Evolutionary conservation across 1,284 basidiomycete species (phyloP).

Genomic region (Calocybe gambosa): DNA sequence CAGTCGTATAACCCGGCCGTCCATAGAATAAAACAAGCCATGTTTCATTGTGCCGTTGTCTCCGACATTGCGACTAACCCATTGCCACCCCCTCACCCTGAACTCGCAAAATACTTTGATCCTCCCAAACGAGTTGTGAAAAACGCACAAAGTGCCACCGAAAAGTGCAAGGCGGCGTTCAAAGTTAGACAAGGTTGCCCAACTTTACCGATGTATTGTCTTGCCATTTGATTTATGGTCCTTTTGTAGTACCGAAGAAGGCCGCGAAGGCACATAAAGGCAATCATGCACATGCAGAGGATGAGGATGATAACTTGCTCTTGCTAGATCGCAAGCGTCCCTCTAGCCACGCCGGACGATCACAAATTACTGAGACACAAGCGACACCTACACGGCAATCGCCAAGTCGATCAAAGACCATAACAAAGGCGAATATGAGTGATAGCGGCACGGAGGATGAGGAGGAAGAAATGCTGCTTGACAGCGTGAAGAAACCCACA

Average conservation of each 20-base stretch:
- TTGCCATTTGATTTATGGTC: background rate
- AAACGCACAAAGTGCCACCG: constrained; percentile 47
- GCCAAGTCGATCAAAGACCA: constrained; percentile 25
- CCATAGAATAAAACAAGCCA: constrained; percentile 88
- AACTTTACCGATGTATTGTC: background rate
- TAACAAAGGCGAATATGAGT: constrained; percentile 21
- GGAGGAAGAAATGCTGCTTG: constrained; percentile 25
- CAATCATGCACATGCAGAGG: constrained; percentile 51
- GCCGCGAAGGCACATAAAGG: constrained; percentile 46
- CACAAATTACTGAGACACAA: constrained; percentile 16
- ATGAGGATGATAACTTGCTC: constrained; percentile 55
- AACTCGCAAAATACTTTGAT: constrained; percentile 78
- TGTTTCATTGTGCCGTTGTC: constrained; percentile 81
- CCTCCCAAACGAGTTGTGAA: constrained; percentile 68
- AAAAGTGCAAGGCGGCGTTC: constrained; percentile 59
- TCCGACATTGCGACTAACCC: constrained; percentile 69
- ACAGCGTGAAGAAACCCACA: constrained; percentile 19
- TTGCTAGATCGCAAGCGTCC: constrained; percentile 51
- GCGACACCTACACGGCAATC: constrained; percentile 7
- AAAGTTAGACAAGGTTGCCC: constrained; percentile 69
- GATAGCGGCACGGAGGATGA: constrained; percentile 45
- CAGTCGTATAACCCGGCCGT: constrained; percentile 86
- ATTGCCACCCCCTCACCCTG: constrained; percentile 80
- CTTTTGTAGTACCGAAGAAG: constrained; percentile 49
- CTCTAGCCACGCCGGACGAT: constrained; percentile 21